Evolutionary conservation across 345 rosid genomes (phyloP), one percentile per base, ranked within the genome.

Genomic region (Populus nigra): DNA sequence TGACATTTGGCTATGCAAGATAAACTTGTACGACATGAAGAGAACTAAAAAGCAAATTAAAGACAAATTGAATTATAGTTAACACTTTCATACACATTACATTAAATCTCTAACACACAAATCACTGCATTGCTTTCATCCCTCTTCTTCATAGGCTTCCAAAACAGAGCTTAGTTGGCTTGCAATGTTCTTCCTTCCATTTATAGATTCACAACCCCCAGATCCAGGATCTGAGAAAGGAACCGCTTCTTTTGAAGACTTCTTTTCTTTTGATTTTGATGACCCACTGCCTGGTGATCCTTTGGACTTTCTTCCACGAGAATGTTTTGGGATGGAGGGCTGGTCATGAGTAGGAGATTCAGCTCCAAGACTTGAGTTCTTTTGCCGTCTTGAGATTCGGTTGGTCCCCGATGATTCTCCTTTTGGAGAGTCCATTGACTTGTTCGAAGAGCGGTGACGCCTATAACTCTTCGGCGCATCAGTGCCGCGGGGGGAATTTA

Each of bases 391-490:
- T 13, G 78, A 41, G 55, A 31, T 38, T 6, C 57, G 69, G 62
- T 18, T 29, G 12, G 39, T 65, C 38, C 18, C 71, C 2, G 65
- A 4, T 12, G 87, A 49, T 7, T 84, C 83, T 27, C 71, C 49
- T 29, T 68, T 55, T 2, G 83, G 75, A 38, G 89, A 85, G 38
- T 83, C 89, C 65, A 65, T n/a, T 2, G 80, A 35, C n/a, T 10
- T 53, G 59, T 73, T 82, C 35, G 88, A 25, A 53, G 85, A 61
- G 25, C 76, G 84, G 22, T 53, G 76, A 25, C 84, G 87, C 84
- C 84, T 85, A 1, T 85, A 71, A 18, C 73, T 81, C 86, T 82
- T 89, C 8, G 86, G 65, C 18, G 62, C 74, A 17, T 86, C 90
- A 0, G 78, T 25, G 63, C 70, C 68, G 41, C 59, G 69, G 0